Conservation (phyloP, 139 green algal species). For the Zygnema cylindricum region DNA sequence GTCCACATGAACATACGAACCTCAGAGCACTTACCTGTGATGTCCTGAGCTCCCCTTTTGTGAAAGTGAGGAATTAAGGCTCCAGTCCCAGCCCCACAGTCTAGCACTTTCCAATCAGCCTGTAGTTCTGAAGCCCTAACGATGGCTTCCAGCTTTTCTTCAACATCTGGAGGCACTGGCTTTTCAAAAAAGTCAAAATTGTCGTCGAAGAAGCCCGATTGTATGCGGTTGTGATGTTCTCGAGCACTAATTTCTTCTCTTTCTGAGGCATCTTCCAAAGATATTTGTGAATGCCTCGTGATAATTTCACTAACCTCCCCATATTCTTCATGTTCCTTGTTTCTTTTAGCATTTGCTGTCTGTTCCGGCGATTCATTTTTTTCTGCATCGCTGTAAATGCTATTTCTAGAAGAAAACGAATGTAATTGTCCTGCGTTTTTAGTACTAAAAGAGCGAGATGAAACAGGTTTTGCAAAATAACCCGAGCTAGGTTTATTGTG, state of each 20-base stretch:
- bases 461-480: too few relatives aligned
- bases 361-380: too few relatives aligned
- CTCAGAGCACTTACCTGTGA: constrained; percentile 20
- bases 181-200: neutral
- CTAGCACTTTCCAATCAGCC: neutral
- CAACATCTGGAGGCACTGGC: constrained; percentile 4
- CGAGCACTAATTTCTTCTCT: neutral
- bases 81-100: constrained; percentile 5
- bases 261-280: neutral
- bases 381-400: too few relatives aligned
- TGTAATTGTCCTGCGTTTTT: too few relatives aligned
- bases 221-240: neutral
- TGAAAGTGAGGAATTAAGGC: neutral
- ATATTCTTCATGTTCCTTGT: too few relatives aligned
- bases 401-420: too few relatives aligned
- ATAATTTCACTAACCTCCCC: neutral
- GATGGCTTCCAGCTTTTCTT: constrained; percentile 11
- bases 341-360: too few relatives aligned
- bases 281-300: neutral
- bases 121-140: neutral
- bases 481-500: too few relatives aligned
- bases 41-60: neutral
- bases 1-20: too few relatives aligned
- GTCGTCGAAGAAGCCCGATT: constrained; percentile 10
- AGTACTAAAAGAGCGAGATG: too few relatives aligned